Evolutionary conservation across 345 rosid genomes (phyloP).

Genomic region (Arabis hirsuta): DNA sequence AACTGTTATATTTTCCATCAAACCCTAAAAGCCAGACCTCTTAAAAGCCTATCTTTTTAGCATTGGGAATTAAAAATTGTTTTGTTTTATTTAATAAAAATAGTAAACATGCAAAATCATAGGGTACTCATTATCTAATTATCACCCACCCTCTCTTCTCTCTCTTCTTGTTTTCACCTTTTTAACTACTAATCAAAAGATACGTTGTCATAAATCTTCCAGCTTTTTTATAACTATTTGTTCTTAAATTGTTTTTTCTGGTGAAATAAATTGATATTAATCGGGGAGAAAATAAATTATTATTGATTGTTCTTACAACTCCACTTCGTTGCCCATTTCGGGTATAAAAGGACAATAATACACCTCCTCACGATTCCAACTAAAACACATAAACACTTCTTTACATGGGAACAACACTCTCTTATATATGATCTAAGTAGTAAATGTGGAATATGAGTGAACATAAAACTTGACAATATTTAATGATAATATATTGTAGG

Average conservation of each 20-base stretch:
- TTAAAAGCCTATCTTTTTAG: slow-evolving; percentile 26
- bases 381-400: too few species aligned
- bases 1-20: slow-evolving; percentile 37
- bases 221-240: background rate
- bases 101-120: slow-evolving; percentile 71
- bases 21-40: slow-evolving; percentile 40
- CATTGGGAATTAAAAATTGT: slow-evolving; percentile 34
- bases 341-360: too few species aligned
- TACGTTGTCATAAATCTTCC: slow-evolving; percentile 28
- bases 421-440: too few species aligned
- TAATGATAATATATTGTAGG: too few species aligned
- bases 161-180: slow-evolving; percentile 41
- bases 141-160: slow-evolving; percentile 41
- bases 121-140: slow-evolving; percentile 90
- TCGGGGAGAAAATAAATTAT: too few species aligned
- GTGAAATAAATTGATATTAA: background rate
- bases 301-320: too few species aligned
- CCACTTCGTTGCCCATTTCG: too few species aligned
- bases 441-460: too few species aligned
- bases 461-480: too few species aligned
- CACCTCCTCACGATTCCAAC: too few species aligned
- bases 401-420: too few species aligned
- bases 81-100: slow-evolving; percentile 27
- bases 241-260: background rate
- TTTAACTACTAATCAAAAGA: slow-evolving; percentile 39